Base-by-base conservation (phyloP, 2,329 filamentous ascomycete genomes). In the Trichoderma citrinoviride region DNA sequence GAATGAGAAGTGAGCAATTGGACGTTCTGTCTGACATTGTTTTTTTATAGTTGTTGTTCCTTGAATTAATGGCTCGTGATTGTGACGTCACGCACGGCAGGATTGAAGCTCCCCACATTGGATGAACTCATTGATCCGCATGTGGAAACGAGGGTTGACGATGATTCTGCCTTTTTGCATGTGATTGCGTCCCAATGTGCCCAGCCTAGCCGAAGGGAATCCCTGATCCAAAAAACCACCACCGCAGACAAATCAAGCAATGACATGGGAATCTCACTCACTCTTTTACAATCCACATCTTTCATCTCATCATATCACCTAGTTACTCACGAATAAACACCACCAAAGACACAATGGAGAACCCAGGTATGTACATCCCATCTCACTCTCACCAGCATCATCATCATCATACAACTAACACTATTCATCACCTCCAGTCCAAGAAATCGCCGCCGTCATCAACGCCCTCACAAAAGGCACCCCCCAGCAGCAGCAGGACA, bases 371-470 rank as follows among this genome's bases (percentile, higher is more conserved):
- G 29, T 17, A 29, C 3, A 29, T 21, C 6, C n/a, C 4, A 3
- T 19, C 21, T 25, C 23, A 27, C 25, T 19, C 37, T 27, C 52
- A 8, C 17, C 50, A 7, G 2, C 19, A 33, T 2, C 27, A 52
- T 27, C 17, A 3, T 14, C 27, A 56, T 21, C 19, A n/a, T 17
- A 7, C 50, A 27, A 17, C 47, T 27, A 56, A 55, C 46, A 49
- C 25, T 6, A n/a, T n/a, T 14, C 50, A 25, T 46, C 19, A 27
- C 21, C 25, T 23, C 17, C 27, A 81, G 82, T 80, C 60, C 77
- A 75, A 61, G 88, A 96, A 67, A 89, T 94, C 69, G 73, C 81
- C 23, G 74, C 76, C 12, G 81, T 96, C 61, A 90, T 96, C 75
- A 83, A 83, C 65, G 79, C 83, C 41, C 84, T 96, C 65, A 88